These are phyloP conservation scores for Talaromyces liani DNA, from an alignment of 495 filamentous ascomycete genomes.

Conservation along the genomic window DNA sequence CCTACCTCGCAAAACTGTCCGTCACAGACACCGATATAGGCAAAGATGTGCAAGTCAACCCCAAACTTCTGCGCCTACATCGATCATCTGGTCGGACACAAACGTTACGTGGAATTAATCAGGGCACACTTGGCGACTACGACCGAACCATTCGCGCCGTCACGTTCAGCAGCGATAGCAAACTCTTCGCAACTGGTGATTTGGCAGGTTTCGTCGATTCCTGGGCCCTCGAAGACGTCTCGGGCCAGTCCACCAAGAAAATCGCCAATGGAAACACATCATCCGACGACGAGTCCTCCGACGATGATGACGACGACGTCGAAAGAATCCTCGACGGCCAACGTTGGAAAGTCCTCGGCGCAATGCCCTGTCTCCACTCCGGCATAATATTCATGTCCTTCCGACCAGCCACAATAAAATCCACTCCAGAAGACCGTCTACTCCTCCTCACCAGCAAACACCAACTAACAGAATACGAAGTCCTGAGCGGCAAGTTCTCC, in stretches of 20 bases:
- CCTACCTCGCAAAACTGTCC: conserved; percentile 39
- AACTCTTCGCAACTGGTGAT: conserved; percentile 69
- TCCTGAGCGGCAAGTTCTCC: conserved; percentile 62
- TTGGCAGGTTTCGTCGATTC: conserved; percentile 80
- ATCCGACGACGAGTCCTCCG: conserved; percentile 47
- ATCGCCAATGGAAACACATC: conserved; percentile 21
- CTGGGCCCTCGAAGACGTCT: conserved; percentile 60
- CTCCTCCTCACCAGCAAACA: conserved; percentile 69
- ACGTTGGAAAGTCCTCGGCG: conserved; percentile 64
- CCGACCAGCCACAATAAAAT: conserved; percentile 39
- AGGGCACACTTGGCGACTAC: conserved; percentile 71
- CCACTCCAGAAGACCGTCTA: conserved; percentile 52
- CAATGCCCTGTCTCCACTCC: conserved; percentile 70
- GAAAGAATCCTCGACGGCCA: conserved; percentile 32
- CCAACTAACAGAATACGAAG: conserved; percentile 69
- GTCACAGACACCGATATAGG: conserved; percentile 21
- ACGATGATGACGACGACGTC: conserved; percentile 36
- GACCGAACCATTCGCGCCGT: conserved; percentile 66
- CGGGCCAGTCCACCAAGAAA: conserved; percentile 26
- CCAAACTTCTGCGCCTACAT: conserved; percentile 21
- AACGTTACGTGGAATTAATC: conserved; percentile 13
- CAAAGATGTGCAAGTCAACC: conserved; percentile 36
- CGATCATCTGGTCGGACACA: neutral
- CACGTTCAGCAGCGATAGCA: conserved; percentile 75
- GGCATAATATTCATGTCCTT: conserved; percentile 70